phyloP scores from a whole-genome alignment of 495 filamentous ascomycete genomes.

The Penicillium ochrochloron region DNA sequence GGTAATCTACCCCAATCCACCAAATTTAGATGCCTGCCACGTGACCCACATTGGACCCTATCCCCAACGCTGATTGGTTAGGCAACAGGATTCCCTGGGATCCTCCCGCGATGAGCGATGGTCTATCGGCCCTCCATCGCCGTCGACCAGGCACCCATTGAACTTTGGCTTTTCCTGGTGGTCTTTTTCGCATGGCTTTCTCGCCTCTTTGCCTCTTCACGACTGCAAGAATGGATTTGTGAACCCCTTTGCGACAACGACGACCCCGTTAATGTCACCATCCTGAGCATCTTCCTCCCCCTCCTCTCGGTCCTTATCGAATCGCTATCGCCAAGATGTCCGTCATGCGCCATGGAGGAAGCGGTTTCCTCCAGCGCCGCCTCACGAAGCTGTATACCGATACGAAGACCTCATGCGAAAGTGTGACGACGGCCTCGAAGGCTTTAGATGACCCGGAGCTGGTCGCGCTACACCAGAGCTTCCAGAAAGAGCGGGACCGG shows the following conservation, averaged over 20 bases:
- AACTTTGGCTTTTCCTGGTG: slow-evolving; percentile 7
- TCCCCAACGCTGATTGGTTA: slow-evolving; percentile 48
- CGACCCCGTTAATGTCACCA: slow-evolving; percentile 4
- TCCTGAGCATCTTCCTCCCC: slow-evolving; percentile 11
- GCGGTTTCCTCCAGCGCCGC: slow-evolving; percentile 62
- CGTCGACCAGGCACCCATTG: slow-evolving; percentile 33
- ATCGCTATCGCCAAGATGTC: slow-evolving; percentile 48
- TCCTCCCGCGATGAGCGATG: slow-evolving; percentile 37
- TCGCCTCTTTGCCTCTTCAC: slow-evolving; percentile 7
- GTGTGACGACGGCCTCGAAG: slow-evolving; percentile 72
- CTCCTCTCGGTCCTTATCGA: slow-evolving; percentile 29
- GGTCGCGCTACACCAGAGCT: slow-evolving; percentile 58
- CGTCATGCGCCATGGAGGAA: slow-evolving; percentile 53
- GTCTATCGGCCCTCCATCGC: slow-evolving; percentile 34
- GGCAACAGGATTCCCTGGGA: slow-evolving; percentile 57
- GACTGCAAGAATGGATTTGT: slow-evolving; percentile 26
- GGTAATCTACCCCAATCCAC: not conserved
- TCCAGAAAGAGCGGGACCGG: slow-evolving; percentile 62
- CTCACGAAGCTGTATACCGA: slow-evolving; percentile 91
- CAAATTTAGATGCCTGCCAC: slow-evolving; percentile 47
- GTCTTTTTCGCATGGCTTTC: slow-evolving; percentile 19
- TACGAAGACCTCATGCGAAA: slow-evolving; percentile 87
- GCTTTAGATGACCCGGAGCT: slow-evolving; percentile 59
- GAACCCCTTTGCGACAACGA: slow-evolving; percentile 13
- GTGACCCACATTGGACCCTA: slow-evolving; percentile 27